These are phyloP conservation scores for Geranomyces michiganensis DNA, from an alignment of 192 early-diverging fungal genomes.

Conservation along the genomic window DNA sequence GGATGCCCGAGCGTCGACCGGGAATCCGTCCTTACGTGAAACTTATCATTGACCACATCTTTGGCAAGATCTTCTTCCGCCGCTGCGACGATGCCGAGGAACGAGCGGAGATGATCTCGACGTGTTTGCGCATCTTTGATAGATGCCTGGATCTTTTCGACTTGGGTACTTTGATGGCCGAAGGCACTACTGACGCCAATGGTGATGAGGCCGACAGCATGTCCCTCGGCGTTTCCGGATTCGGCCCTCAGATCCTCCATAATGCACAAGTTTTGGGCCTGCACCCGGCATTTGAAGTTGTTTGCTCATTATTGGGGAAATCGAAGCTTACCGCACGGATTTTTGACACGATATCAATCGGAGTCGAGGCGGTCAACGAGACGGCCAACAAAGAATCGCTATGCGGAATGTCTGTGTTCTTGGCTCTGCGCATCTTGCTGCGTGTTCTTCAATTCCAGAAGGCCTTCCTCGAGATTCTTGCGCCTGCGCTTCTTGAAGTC, in stretches of 20 bases:
- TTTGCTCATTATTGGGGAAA: conserved; percentile 74
- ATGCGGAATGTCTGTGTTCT: conserved; percentile 33
- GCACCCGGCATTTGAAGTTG: conserved; percentile 87
- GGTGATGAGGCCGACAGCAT: conserved; percentile 25
- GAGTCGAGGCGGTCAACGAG: conserved; percentile 63
- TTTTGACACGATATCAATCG: conserved; percentile 68
- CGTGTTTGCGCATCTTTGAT: conserved; percentile 78
- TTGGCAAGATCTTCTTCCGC: conserved; percentile 74
- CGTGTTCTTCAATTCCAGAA: conserved; percentile 73
- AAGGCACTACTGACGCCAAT: not conserved
- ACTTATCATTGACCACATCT: conserved; percentile 85
- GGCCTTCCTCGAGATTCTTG: conserved; percentile 66
- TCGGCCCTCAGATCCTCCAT: conserved; percentile 16
- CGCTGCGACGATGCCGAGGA: conserved; percentile 68
- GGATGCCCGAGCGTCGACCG: conserved; percentile 66
- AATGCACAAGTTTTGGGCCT: conserved; percentile 49
- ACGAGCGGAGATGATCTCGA: conserved; percentile 74
- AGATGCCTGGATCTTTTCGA: conserved; percentile 79
- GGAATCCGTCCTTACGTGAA: conserved; percentile 74
- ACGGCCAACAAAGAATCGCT: conserved; percentile 22
- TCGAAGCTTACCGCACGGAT: conserved; percentile 70
- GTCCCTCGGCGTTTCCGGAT: not conserved
- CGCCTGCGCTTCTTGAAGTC: conserved; percentile 58
- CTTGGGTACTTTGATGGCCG: conserved; percentile 48
- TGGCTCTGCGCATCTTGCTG: conserved; percentile 43